These are phyloP conservation scores for Cardamine resedifolia DNA, from an alignment of 345 rosid genomes.

Conservation along the genomic window DNA sequence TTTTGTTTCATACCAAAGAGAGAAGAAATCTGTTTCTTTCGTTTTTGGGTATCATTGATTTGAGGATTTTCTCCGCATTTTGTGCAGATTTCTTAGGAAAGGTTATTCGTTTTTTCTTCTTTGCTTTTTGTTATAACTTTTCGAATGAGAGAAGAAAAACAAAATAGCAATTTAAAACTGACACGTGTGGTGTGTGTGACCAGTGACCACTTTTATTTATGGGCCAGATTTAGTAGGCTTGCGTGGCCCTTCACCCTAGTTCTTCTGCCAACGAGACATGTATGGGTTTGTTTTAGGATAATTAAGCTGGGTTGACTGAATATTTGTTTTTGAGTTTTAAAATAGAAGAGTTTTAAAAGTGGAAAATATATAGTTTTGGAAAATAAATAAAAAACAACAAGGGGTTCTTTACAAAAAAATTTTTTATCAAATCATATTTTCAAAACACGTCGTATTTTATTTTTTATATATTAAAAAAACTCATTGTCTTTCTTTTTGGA, in stretches of 20 bases:
- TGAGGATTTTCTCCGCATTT: conserved; percentile 9
- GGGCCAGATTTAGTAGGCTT: conserved; percentile 12
- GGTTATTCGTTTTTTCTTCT: not conserved
- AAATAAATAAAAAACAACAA: too few species aligned
- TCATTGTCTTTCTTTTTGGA: not conserved
- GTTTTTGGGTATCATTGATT: not conserved
- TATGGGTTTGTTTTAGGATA: not conserved
- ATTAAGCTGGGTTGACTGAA: not conserved
- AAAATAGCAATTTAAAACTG: not conserved
- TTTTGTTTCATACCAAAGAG: conserved; percentile 16
- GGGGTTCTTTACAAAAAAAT: not conserved
- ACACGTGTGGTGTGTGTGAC: not conserved
- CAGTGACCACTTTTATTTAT: not conserved
- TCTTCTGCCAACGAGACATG: conserved; percentile 1
- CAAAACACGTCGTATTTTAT: not conserved
- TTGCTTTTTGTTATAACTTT: not conserved
- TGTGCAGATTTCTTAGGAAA: not conserved
- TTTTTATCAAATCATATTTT: not conserved
- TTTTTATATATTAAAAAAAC: too few species aligned
- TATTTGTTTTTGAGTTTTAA: not conserved
- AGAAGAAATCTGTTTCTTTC: conserved; percentile 19
- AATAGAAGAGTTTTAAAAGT: not conserved
- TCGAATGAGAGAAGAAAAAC: not conserved
- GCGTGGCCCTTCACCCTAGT: not conserved
- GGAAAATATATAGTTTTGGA: not conserved